These are phyloP conservation scores for Ambrosiella cleistominuta DNA, from an alignment of 2,329 filamentous ascomycete species.

Conservation along the genomic window DNA sequence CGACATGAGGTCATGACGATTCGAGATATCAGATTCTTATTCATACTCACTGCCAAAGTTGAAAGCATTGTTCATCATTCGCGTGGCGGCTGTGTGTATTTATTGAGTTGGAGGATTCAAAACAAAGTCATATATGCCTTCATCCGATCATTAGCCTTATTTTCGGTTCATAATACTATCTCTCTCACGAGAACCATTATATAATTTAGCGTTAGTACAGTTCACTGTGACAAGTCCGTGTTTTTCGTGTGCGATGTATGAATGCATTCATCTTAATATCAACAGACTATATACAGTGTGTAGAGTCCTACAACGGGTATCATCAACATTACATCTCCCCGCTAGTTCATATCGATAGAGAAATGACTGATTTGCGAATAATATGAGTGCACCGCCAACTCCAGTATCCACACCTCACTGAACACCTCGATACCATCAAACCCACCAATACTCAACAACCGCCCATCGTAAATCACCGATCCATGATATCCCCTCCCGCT, in stretches of 20 bases:
- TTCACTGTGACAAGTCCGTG: background rate
- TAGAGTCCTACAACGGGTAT: background rate
- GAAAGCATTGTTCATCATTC: background rate
- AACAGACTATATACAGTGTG: too few species aligned
- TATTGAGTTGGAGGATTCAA: background rate
- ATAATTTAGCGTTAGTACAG: background rate
- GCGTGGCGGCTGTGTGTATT: background rate
- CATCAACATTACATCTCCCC: constrained; percentile 17
- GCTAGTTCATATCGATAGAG: constrained; percentile 38
- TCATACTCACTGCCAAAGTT: background rate
- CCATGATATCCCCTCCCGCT: constrained; percentile 50
- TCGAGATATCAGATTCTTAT: background rate
- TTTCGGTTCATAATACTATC: background rate
- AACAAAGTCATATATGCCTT: background rate
- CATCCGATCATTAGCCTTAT: background rate
- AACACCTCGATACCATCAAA: constrained; percentile 53
- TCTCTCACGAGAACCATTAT: background rate
- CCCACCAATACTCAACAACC: constrained; percentile 46
- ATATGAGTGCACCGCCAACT: constrained; percentile 52
- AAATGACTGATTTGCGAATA: constrained; percentile 61
- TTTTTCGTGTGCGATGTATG: too few species aligned
- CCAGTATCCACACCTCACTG: constrained; percentile 48
- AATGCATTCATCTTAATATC: too few species aligned
- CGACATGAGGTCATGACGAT: background rate
- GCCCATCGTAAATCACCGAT: constrained; percentile 46